Conservation (phyloP, 768 basidiomycete species). For the Mycena galopus region DNA sequence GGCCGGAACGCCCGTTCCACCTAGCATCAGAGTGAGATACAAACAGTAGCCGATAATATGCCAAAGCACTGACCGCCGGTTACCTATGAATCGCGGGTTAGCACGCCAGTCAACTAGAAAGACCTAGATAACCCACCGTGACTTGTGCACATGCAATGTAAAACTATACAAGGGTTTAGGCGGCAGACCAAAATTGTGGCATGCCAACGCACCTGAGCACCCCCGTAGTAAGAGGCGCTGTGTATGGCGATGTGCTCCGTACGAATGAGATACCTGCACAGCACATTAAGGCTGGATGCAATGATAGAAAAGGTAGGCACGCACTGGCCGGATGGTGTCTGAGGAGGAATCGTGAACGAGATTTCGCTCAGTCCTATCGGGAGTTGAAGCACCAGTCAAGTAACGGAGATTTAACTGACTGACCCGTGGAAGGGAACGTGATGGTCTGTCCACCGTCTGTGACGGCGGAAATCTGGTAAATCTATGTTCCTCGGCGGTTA, state of each 20-base stretch:
- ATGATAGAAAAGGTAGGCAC: background rate
- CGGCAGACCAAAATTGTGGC: background rate
- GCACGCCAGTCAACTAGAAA: no score
- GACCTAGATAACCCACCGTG: slow-evolving; percentile 29
- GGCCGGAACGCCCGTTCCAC: slow-evolving; percentile 49
- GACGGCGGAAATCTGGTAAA: slow-evolving; percentile 48
- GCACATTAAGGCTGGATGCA: background rate
- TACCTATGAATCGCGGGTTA: background rate
- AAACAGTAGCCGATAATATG: background rate
- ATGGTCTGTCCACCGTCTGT: slow-evolving; percentile 50
- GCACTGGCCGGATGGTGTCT: slow-evolving; percentile 18
- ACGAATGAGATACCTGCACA: background rate
- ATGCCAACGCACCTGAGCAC: background rate
- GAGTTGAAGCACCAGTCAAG: background rate
- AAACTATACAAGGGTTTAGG: slow-evolving; percentile 12
- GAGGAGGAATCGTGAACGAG: slow-evolving; percentile 16
- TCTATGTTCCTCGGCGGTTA: slow-evolving; percentile 27
- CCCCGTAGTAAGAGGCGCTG: slow-evolving; percentile 8
- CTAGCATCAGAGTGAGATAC: background rate
- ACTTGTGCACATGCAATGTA: slow-evolving; percentile 46
- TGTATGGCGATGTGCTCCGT: slow-evolving; percentile 4
- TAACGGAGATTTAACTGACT: background rate
- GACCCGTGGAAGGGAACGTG: slow-evolving; percentile 41
- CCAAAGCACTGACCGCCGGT: background rate
- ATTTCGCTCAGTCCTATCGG: slow-evolving; percentile 11